A percentile compares a stretch with the other conserved stretches of the same genome.
Conservation (phyloP, 306 rosid species). For the Ormosia semicastrata region DNA sequence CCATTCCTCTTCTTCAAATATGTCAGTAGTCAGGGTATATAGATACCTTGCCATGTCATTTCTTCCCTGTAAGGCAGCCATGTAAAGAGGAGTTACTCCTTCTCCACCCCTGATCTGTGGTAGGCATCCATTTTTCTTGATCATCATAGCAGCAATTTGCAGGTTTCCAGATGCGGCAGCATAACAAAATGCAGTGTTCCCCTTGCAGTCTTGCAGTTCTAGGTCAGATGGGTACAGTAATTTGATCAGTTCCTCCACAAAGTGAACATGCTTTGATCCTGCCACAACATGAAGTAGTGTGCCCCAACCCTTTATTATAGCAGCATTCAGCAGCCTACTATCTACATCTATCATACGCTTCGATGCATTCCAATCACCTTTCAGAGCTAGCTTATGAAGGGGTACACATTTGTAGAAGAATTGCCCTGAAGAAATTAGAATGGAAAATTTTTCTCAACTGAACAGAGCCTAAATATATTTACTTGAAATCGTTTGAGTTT, state of each 20-base stretch:
- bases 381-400: slow-evolving; percentile 29
- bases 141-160: slow-evolving; percentile 17
- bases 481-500: background rate
- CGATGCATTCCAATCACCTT: slow-evolving; percentile 37
- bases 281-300: slow-evolving; percentile 41
- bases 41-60: slow-evolving; percentile 29
- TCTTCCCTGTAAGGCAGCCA: slow-evolving; percentile 35
- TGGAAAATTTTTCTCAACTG: background rate
- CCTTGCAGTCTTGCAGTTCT: slow-evolving; percentile 20
- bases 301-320: slow-evolving; percentile 25
- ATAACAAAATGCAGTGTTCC: slow-evolving; percentile 27
- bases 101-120: slow-evolving; percentile 19
- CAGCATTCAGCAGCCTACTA: background rate
- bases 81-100: slow-evolving; percentile 32
- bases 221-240: slow-evolving; percentile 1
- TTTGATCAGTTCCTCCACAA: slow-evolving; percentile 33
- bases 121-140: background rate
- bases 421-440: background rate
- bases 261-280: slow-evolving; percentile 30
- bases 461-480: background rate
- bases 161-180: slow-evolving; percentile 37
- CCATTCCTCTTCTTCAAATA: slow-evolving; percentile 11
- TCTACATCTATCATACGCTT: slow-evolving; percentile 25
- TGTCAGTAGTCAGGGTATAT: background rate
- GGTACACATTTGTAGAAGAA: slow-evolving; percentile 33